Evolutionary conservation across 768 basidiomycete species (phyloP), one percentile per base, ranked within the genome.

Genomic region (Chalciporus piperatus): DNA sequence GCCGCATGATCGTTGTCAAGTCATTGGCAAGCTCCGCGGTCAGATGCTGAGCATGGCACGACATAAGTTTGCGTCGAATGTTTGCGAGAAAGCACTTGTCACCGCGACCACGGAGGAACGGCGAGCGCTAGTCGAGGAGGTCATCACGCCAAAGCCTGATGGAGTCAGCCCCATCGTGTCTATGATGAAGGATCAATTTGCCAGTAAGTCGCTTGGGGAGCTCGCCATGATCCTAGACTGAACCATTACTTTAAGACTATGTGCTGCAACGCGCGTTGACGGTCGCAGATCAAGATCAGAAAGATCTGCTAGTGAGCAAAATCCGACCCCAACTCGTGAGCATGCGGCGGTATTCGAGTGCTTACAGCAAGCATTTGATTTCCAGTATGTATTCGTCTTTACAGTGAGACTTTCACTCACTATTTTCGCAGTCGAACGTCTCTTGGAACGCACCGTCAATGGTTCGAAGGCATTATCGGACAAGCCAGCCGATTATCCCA

Each of bases 11-110:
- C 81, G 80, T 46, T 73, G 76, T 3, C 71, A 78, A 49, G 79
- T 97, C 33, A 76, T 93, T 49, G 69, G 74, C 13, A 81, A 83
- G 57, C 76, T 98, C 45, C 81, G 77, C 9, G 91, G 91, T 3
- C 85, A 90, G 61, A 79, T 98, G 67, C 67, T 94, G 39, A 74
- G 76, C 54, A 83, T 95, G 78, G 81, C 92, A 1, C 81, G 84
- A 47, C 92, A 92, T 67, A 96, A 96, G 66, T 96, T 91, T 62
- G 94, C 92, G 6, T 97, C 94, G 6, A 98, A 99, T 62, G 96
- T 98, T 17, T 89, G 88, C 67, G 95, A 96, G 72, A 94, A 92
- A 69, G 92, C 92, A 6, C 77, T 96, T 32, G 67, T 84, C 25
- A 82, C 77, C 30, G 82, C 88, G 1, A 79, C 82, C 48, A 30